Conservation (phyloP, 1,284 basidiomycete species). For the Microbotryum violaceum region DNA sequence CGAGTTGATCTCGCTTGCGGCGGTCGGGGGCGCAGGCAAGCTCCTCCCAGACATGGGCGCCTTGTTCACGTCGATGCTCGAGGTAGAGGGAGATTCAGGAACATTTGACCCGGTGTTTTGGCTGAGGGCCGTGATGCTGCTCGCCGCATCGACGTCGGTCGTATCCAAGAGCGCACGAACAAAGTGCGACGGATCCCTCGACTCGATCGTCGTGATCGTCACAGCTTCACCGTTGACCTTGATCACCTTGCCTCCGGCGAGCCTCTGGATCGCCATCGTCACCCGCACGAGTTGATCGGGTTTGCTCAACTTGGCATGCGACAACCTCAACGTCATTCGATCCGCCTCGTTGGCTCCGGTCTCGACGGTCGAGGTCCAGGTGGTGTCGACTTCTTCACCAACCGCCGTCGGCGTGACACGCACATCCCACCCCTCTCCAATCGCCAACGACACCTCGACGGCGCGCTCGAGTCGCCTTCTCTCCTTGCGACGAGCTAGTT, state of each 20-base stretch:
- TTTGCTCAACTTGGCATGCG: conserved; percentile 22
- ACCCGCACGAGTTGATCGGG: conserved; percentile 71
- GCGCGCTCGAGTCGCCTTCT: conserved; percentile 60
- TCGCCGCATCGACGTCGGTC: conserved; percentile 57
- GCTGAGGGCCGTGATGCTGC: conserved; percentile 44
- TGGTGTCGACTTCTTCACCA: conserved; percentile 39
- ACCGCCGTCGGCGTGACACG: conserved; percentile 58
- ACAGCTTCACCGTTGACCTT: conserved; percentile 77
- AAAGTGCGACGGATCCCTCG: conserved; percentile 56
- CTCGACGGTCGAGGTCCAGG: conserved; percentile 53
- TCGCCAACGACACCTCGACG: conserved; percentile 70
- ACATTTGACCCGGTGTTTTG: background rate
- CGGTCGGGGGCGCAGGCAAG: no score
- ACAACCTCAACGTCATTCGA: conserved; percentile 21
- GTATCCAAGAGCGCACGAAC: conserved; percentile 25
- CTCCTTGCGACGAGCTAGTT: conserved; percentile 57
- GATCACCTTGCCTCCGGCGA: conserved; percentile 57
- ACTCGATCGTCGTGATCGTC: conserved; percentile 56
- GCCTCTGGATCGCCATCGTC: conserved; percentile 63
- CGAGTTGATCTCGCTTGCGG: conserved; percentile 51
- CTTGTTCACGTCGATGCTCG: no score
- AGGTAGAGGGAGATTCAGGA: no score
- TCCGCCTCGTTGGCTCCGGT: conserved; percentile 44
- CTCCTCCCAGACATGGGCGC: no score
- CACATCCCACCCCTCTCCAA: conserved; percentile 82